Base-by-base conservation (phyloP, 176 grass and related monocot genomes). In the Leersia perrieri region DNA sequence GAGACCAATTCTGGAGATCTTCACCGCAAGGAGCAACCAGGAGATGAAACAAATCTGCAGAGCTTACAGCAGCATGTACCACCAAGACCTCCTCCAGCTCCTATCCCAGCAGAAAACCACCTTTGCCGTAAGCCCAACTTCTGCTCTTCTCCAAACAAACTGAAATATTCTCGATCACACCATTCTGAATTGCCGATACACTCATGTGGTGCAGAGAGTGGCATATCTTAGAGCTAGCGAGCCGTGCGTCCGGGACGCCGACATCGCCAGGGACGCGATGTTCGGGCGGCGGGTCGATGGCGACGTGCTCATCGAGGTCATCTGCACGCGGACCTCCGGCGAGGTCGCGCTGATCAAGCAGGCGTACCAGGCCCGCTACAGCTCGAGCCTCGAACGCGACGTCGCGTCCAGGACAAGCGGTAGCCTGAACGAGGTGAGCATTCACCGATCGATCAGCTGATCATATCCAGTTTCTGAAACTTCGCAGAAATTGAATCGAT, bases 181-280 rank as follows among this genome's bases (percentile, higher is more conserved):
- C 35, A 40, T n/a, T n/a, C n/a, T n/a, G n/a, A n/a, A n/a, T n/a
- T 33, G 29, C 26, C 3, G 29, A 47, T 38, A 7, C 40, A 29
- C 63, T 9, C 8, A 57, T 5, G 60, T 15, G 38, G 25, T 61
- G 65, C 51, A 85, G 83, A 85, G 65, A 31, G 74, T 72, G 66
- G 66, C 66, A 3, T 85, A 77, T 30, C 74, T 79, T 63, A 53
- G 66, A 18, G 65, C 64, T 16, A 71, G 29, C 0, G 83, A 85
- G 60, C 74, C 83, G 33, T 72, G 64, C 23, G 27, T 77, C 22
- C 64, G 74, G 20, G 83, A 85, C 60, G 66, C 74, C 18, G 83
- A 85, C 47, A 63, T 78, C 16, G 58, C 60, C 28, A 78, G 83
- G 45, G 74, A 68, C 68, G 74, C 83, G 61, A 66, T 85, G 22